These are phyloP conservation scores for Testicularia cyperi DNA, from an alignment of 1,284 basidiomycete genomes.

Conservation along the genomic window DNA sequence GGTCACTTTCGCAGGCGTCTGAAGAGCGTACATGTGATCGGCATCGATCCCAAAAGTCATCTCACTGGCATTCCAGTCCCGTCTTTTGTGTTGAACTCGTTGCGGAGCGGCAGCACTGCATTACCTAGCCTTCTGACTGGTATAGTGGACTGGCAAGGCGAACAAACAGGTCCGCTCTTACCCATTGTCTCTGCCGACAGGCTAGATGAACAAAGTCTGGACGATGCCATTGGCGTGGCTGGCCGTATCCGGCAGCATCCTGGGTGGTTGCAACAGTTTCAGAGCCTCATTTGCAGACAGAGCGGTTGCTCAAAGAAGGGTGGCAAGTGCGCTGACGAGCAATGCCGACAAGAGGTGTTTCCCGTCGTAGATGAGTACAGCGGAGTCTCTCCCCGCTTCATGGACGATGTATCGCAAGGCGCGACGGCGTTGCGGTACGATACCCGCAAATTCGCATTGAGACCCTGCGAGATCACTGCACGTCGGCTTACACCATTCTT, in stretches of 20 bases:
- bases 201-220: too few relatives aligned
- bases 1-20: constrained; percentile 6
- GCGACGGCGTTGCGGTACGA: constrained; percentile 42
- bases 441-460: constrained; percentile 48
- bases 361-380: constrained; percentile 9
- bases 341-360: neutral
- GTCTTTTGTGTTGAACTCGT: neutral
- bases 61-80: neutral
- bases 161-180: too few relatives aligned
- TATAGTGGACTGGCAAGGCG: too few relatives aligned
- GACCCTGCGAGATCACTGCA: constrained; percentile 43
- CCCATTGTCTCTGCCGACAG: too few relatives aligned
- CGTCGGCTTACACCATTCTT: constrained; percentile 36
- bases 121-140: too few relatives aligned
- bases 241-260: too few relatives aligned
- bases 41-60: constrained; percentile 1
- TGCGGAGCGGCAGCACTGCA: neutral
- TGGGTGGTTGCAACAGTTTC: too few relatives aligned
- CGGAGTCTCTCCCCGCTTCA: constrained; percentile 1
- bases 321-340: neutral
- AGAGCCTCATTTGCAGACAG: neutral
- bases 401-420: constrained; percentile 10
- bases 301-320: too few relatives aligned
- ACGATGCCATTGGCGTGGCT: too few relatives aligned
- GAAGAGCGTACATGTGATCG: constrained; percentile 11